Evolutionary conservation across 768 basidiomycete species (phyloP).

Genomic region (Tulasnella sp.): DNA sequence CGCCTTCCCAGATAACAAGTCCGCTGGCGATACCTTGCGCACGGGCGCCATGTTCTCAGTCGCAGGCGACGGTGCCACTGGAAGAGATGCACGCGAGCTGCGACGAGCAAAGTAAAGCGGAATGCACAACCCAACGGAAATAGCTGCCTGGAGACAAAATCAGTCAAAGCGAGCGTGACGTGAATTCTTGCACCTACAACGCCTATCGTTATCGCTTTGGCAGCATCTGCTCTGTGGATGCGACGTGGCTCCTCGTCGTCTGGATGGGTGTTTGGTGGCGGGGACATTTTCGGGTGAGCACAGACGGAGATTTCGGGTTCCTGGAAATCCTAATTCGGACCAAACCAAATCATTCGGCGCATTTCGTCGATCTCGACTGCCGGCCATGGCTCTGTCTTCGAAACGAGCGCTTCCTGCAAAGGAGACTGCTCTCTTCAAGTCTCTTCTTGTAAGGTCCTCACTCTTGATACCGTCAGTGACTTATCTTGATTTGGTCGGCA

Average conservation of each 20-base stretch:
- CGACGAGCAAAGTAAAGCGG: slow-evolving; percentile 25
- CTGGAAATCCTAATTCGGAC: slow-evolving; percentile 16
- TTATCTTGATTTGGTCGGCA: not conserved
- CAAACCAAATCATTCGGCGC: slow-evolving; percentile 11
- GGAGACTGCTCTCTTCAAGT: slow-evolving; percentile 80
- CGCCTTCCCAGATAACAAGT: not conserved
- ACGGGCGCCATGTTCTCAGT: not conserved
- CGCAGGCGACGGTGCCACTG: not conserved
- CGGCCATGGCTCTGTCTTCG: slow-evolving; percentile 12
- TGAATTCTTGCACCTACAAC: not conserved
- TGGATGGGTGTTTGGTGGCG: not conserved
- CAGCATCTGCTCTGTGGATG: not conserved
- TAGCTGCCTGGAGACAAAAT: not conserved
- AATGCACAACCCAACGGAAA: slow-evolving; percentile 22
- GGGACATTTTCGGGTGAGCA: slow-evolving; percentile 14
- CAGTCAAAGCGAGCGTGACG: not conserved
- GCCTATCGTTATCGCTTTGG: not conserved
- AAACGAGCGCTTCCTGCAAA: slow-evolving; percentile 68
- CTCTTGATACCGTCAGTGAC: not conserved
- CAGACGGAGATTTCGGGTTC: not conserved
- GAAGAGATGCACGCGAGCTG: not conserved
- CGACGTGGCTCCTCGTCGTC: not conserved
- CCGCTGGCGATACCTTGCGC: not conserved
- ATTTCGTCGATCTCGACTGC: slow-evolving; percentile 8
- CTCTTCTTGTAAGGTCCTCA: slow-evolving; percentile 55